Evolutionary conservation across 176 grass and related monocot genomes (phyloP), one percentile per base, ranked within the genome.

Genomic region (Microstegium vimineum): DNA sequence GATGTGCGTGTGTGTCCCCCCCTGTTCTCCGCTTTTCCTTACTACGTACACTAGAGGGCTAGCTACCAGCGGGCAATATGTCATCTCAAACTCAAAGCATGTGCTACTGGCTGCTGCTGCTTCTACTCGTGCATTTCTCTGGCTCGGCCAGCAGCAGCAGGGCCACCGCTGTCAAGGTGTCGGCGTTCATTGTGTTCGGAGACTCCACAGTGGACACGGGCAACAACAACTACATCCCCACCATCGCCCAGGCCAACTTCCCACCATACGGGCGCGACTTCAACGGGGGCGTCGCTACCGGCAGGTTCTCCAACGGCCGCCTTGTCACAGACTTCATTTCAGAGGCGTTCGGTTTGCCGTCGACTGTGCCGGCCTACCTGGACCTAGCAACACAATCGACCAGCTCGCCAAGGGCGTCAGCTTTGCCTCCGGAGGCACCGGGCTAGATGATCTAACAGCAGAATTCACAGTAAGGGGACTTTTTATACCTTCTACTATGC

Each of bases 221-320:
- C 65, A 94, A 94, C 92, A 94, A 94, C 75, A 74, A 94, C n/a
- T 83, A 69, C 70, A 91, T 85, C 46, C 36, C 30, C 43, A 91
- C 89, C 57, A 0, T 84, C 2, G 76, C 66, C 6, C 89, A 6
- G 61, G 69, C 45, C 76, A 85, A 94, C 66, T 94, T 91, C 83
- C 71, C 66, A 3, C 92, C 92, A 0, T 91, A 94, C 18, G 92
- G 92, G 6, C 83, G 76, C 17, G 89, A 94, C 70, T 86, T 84
- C 54, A 17, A 32, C 0, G 89, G 86, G n/a, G 84, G 83, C 15
- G 60, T 72, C 46, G 54, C 92, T 71, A 94, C 92, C 35, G 89
- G 89, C 65, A 77, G 89, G 63, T 94, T 94, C 81, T 89, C 86
- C 62, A 91, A 94, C 64, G 92, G 92, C 68, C 92, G 89, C 10